Conservation (phyloP, 2,329 filamentous ascomycete species). For the Pyrenochaeta sp. region DNA sequence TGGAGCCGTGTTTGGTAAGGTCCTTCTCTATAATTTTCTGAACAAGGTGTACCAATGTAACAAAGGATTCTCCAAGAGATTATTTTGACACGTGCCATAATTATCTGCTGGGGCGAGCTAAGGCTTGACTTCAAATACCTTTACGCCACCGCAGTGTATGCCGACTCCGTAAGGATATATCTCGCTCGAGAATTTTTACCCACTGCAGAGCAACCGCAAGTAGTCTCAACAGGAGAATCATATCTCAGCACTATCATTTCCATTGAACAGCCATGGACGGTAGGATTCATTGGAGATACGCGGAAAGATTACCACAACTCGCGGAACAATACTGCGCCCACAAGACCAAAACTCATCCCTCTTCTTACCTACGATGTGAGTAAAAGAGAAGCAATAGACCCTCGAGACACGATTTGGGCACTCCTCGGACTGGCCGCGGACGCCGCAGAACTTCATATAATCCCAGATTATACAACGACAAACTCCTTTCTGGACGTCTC, state of each 20-base stretch:
- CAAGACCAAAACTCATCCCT: neutral
- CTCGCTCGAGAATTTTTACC: neutral
- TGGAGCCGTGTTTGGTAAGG: too few species aligned
- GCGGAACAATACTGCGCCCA: neutral
- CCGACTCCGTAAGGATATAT: neutral
- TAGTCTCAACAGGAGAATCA: neutral
- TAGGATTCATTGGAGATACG: neutral
- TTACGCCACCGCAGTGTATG: neutral
- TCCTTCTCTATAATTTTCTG: too few species aligned
- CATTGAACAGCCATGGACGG: neutral
- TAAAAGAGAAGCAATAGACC: neutral
- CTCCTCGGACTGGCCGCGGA: slow-evolving; percentile 1
- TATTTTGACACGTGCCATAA: neutral
- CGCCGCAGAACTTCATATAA: neutral
- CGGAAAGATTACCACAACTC: slow-evolving; percentile 1
- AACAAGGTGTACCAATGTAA: too few species aligned
- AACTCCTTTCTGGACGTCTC: neutral
- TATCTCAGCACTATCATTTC: neutral
- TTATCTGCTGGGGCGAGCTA: slow-evolving; percentile 1
- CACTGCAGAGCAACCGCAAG: neutral
- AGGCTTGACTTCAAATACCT: neutral
- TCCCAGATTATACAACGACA: neutral
- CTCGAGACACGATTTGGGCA: neutral
- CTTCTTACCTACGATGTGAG: neutral
- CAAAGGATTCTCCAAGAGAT: slow-evolving; percentile 1